Evolutionary conservation across 108 stramenopile species (phyloP).

Genomic region (Tribonema minus): DNA sequence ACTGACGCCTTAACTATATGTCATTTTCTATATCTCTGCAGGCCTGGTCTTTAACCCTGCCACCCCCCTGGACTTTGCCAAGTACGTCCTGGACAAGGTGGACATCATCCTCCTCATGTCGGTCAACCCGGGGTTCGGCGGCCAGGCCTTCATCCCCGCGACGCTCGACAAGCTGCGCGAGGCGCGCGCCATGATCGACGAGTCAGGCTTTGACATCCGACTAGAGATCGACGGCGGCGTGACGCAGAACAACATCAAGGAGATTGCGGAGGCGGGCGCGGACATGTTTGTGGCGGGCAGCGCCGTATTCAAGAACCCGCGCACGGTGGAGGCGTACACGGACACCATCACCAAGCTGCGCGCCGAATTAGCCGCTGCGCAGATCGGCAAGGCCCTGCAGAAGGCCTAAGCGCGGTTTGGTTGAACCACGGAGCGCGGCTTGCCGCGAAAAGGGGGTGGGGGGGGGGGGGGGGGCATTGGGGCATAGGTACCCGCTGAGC

Average conservation of each 20-base stretch:
- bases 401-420: not conserved
- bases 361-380: conserved; percentile 72
- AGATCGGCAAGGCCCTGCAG: conserved; percentile 18
- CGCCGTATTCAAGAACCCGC: conserved; percentile 91
- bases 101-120: conserved; percentile 97
- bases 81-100: conserved; percentile 93
- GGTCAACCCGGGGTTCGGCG: conserved; percentile 97
- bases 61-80: conserved; percentile 76
- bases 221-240: conserved; percentile 63
- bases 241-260: conserved; percentile 56
- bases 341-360: conserved; percentile 92
- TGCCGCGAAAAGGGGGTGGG: too few relatives aligned
- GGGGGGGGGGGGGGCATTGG: too few relatives aligned
- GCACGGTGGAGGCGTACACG: conserved; percentile 90
- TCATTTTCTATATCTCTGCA: too few relatives aligned
- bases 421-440: too few relatives aligned
- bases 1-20: too few relatives aligned
- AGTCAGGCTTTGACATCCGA: conserved; percentile 87
- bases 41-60: conserved; percentile 97
- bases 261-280: conserved; percentile 91
- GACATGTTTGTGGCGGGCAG: conserved; percentile 97
- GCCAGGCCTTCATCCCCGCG: conserved; percentile 89
- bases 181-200: conserved; percentile 92
- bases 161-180: conserved; percentile 83
- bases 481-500: too few relatives aligned